Base-by-base conservation (phyloP, 441 rosid genomes). In the Arabidopsis lyrata region DNA sequence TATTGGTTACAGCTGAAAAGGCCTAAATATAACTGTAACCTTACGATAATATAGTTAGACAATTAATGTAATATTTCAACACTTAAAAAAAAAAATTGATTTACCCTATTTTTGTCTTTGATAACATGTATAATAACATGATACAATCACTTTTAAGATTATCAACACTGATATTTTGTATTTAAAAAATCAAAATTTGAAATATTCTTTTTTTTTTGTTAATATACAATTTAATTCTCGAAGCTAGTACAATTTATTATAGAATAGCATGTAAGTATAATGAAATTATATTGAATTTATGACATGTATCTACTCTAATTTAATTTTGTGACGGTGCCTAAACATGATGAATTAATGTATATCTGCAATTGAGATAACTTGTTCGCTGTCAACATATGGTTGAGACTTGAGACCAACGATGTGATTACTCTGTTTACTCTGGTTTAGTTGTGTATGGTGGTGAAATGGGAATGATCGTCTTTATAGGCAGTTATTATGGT, bases 1-100 rank as follows among this genome's bases (percentile, higher is more conserved):
- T 45, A 45, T 38, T 70, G 76, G 80, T 77, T 71, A 58, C 77
- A 77, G 73, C 73, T 18, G 41, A 56, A 76, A 76, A 57, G 27
- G 5, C 18, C 55, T 22, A 34, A 76, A 56, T 11, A 47, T 73
- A 18, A 47, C 66, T 65, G 53, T 56, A 65, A 56, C 34, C 22
- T 73, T 56, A 6, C 9, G 41, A 52, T n/a, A 5, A 45, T 62
- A 52, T n/a, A 53, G 63, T 62, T 27, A 52, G 62, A 53, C 18
- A 32, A 45, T 39, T 57, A 66, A 58, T 57, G 52, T 57, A 6
- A 57, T 6, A 5, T 57, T 66, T 66, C 4, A 2, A 66, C 66
- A 15, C 1, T 52, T 8, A 18, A 0, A 0, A 27, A 15, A 20
- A 20, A 18, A 49, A 49, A 1, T 73, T 36, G 49, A 29, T 70